Evolutionary conservation across 78 protist genomes (phyloP).

Genomic region (Creolimax fragrantissima): DNA sequence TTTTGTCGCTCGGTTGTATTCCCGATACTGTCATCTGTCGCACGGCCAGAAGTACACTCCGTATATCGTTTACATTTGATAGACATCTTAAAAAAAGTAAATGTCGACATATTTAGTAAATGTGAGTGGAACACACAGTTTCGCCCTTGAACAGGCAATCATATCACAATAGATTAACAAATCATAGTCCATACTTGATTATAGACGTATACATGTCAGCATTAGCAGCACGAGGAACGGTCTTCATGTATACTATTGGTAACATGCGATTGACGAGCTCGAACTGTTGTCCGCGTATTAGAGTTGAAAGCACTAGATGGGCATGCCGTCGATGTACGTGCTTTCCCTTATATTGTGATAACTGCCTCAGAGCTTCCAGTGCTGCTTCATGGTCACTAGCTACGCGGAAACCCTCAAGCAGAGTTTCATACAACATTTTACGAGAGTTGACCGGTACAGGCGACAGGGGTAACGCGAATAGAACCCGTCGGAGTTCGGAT

Average conservation of each 20-base stretch:
- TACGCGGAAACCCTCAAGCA: not conserved
- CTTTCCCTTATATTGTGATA: not conserved
- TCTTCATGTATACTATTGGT: not conserved
- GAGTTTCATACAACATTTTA: not conserved
- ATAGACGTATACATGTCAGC: not conserved
- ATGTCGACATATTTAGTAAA: no score
- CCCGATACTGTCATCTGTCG: no score
- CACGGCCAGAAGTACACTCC: no score
- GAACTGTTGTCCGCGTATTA: not conserved
- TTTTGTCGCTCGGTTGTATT: no score
- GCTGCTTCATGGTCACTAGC: not conserved
- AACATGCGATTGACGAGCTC: not conserved
- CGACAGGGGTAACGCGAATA: not conserved
- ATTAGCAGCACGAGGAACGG: not conserved
- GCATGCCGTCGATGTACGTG: not conserved
- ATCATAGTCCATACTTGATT: no score
- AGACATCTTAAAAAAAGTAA: no score
- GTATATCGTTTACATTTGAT: no score
- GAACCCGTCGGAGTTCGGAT: not conserved
- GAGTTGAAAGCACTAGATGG: not conserved
- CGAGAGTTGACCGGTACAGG: not conserved
- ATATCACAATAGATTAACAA: no score
- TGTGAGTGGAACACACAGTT: no score
- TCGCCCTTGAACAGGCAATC: no score
- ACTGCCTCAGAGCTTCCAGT: not conserved